Evolutionary conservation across 352 stramenopile genomes (phyloP).

Genomic region (Phytophthora foliorum): DNA sequence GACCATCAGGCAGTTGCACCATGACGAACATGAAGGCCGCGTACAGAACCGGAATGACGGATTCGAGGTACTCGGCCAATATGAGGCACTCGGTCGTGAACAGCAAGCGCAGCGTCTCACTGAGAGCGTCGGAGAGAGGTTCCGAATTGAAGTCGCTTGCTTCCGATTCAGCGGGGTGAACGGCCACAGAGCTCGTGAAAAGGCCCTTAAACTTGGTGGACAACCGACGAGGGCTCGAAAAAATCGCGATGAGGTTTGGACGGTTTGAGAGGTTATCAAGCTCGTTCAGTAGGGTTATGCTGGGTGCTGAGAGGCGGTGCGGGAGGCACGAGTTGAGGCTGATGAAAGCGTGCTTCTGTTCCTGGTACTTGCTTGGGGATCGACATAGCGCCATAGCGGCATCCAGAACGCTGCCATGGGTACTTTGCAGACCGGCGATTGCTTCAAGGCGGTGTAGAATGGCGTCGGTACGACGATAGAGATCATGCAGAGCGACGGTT

Average conservation of each 20-base stretch:
- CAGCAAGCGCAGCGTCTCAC: constrained; percentile 19
- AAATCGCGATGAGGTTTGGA: neutral
- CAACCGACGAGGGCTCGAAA: neutral
- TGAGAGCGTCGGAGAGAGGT: neutral
- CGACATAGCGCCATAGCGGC: constrained; percentile 1
- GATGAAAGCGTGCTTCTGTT: constrained; percentile 10
- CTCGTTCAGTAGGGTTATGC: neutral
- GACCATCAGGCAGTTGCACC: constrained; percentile 26
- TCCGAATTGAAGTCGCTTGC: neutral
- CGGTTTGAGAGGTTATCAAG: neutral
- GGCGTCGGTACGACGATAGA: constrained; percentile 4
- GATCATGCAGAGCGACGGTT: constrained; percentile 1
- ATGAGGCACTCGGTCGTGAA: constrained; percentile 47
- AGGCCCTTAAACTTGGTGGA: neutral
- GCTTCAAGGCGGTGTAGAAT: constrained; percentile 5
- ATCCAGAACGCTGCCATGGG: neutral
- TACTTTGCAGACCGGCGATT: neutral
- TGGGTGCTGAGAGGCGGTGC: constrained; percentile 1
- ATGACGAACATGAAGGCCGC: constrained; percentile 18
- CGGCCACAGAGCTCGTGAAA: neutral
- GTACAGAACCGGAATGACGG: constrained; percentile 46
- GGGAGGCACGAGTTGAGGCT: constrained; percentile 8
- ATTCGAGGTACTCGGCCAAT: constrained; percentile 46
- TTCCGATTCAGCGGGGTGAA: neutral
- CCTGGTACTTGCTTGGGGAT: neutral